phyloP scores from a whole-genome alignment of 2,329 filamentous ascomycete species.

The Aphanoascus verrucosus region DNA sequence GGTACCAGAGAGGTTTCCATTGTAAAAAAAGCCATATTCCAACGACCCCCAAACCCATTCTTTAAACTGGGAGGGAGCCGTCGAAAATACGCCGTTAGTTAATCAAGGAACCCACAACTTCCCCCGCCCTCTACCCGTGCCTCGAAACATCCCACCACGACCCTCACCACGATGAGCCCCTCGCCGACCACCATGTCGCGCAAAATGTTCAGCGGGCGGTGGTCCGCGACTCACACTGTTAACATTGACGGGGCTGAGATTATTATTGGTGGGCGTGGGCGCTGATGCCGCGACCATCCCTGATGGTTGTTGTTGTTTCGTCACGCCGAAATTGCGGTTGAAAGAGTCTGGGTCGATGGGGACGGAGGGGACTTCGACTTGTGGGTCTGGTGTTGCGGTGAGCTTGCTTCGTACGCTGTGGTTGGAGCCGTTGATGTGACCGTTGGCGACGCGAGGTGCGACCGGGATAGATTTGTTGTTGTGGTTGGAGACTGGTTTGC shows the following conservation, averaged over 20 bases:
- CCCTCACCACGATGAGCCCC: slow-evolving; percentile 26
- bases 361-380: slow-evolving; percentile 35
- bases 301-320: slow-evolving; percentile 23
- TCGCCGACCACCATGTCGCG: slow-evolving; percentile 27
- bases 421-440: slow-evolving; percentile 4
- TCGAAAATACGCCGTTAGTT: slow-evolving; percentile 5
- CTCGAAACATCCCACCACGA: slow-evolving; percentile 25
- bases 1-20: not conserved
- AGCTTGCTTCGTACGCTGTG: slow-evolving; percentile 16
- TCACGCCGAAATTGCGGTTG: slow-evolving; percentile 31
- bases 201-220: slow-evolving; percentile 25
- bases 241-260: not conserved
- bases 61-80: not conserved
- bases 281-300: slow-evolving; percentile 25
- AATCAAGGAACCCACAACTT: slow-evolving; percentile 39
- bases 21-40: not conserved
- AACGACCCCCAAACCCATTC: not conserved
- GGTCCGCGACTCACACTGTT: slow-evolving; percentile 25
- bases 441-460: slow-evolving; percentile 5
- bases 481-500: slow-evolving; percentile 4
- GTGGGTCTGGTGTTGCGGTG: slow-evolving; percentile 21
- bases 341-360: slow-evolving; percentile 42
- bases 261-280: too few species aligned
- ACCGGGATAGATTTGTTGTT: slow-evolving; percentile 24
- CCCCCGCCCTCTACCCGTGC: slow-evolving; percentile 31